A percentile compares a stretch with the other conserved stretches of the same genome.
Evolutionary conservation across 78 protist species (phyloP).

Genomic region (Dictyostelium purpureum): DNA sequence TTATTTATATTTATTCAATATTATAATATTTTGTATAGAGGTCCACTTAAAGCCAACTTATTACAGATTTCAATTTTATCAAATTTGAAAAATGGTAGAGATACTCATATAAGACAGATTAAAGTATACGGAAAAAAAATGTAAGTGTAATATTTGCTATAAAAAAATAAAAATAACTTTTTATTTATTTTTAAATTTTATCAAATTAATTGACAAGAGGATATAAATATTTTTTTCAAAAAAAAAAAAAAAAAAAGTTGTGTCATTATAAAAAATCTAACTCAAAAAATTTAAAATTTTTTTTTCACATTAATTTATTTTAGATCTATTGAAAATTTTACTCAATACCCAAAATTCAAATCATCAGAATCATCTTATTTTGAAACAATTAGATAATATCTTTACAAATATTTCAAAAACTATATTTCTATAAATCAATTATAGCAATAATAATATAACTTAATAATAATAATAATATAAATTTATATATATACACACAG

Average conservation of each 20-base stretch:
- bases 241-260: not conserved
- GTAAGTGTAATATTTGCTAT: too few species aligned
- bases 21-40: not conserved
- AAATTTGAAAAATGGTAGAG: slow-evolving; percentile 81
- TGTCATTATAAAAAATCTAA: too few species aligned
- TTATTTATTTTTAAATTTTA: too few species aligned
- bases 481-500: not conserved
- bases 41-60: slow-evolving; percentile 28
- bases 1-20: too few species aligned
- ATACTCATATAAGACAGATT: slow-evolving; percentile 77
- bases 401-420: too few species aligned
- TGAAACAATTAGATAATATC: slow-evolving; percentile 21
- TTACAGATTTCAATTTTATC: slow-evolving; percentile 56
- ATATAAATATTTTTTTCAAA: too few species aligned
- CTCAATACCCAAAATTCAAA: slow-evolving; percentile 20
- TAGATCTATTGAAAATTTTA: slow-evolving; percentile 10
- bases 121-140: slow-evolving; percentile 73
- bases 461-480: not conserved
- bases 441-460: not conserved
- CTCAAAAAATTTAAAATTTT: too few species aligned
- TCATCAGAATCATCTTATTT: slow-evolving; percentile 7
- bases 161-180: too few species aligned
- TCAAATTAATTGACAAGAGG: not conserved
- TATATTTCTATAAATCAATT: too few species aligned
- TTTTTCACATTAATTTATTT: too few species aligned